These are phyloP conservation scores for Phytophthora vignae DNA, from an alignment of 352 stramenopile genomes.

Conservation along the genomic window DNA sequence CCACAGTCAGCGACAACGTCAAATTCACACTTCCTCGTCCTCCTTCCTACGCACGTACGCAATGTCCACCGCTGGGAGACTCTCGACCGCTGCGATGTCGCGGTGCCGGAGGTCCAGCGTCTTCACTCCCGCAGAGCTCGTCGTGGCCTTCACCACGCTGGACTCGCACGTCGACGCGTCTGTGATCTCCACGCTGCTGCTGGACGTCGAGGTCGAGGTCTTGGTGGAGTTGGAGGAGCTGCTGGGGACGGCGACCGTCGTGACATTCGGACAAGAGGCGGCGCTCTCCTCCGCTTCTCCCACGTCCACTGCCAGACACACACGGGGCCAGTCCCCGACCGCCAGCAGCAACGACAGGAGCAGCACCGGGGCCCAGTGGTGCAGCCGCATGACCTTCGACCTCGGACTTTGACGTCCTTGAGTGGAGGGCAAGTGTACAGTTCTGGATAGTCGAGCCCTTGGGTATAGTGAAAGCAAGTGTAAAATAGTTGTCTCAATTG, in stretches of 20 bases:
- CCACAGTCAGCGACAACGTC: not conserved
- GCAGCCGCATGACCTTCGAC: not conserved
- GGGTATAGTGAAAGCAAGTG: slow-evolving; percentile 16
- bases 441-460: slow-evolving; percentile 8
- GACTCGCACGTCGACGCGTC: slow-evolving; percentile 27
- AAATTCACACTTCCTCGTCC: not conserved
- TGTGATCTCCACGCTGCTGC: slow-evolving; percentile 32
- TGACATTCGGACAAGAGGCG: slow-evolving; percentile 43
- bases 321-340: not conserved
- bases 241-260: slow-evolving; percentile 27
- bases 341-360: slow-evolving; percentile 19
- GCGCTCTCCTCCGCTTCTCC: slow-evolving; percentile 32
- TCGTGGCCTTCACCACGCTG: slow-evolving; percentile 23
- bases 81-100: slow-evolving; percentile 32
- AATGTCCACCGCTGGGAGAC: slow-evolving; percentile 24
- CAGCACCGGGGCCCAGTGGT: not conserved
- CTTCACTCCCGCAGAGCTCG: slow-evolving; percentile 1
- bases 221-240: slow-evolving; percentile 20
- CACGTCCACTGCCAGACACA: slow-evolving; percentile 33
- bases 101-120: slow-evolving; percentile 33
- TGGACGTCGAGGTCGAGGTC: slow-evolving; percentile 4
- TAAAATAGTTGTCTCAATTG: slow-evolving; percentile 2
- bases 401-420: not conserved
- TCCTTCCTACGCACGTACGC: slow-evolving; percentile 25
- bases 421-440: slow-evolving; percentile 11